A percentile compares a stretch with the other conserved stretches of the same genome.
Conservation (phyloP, 1,139 yeast genomes). For the Diutina mesorugosa region DNA sequence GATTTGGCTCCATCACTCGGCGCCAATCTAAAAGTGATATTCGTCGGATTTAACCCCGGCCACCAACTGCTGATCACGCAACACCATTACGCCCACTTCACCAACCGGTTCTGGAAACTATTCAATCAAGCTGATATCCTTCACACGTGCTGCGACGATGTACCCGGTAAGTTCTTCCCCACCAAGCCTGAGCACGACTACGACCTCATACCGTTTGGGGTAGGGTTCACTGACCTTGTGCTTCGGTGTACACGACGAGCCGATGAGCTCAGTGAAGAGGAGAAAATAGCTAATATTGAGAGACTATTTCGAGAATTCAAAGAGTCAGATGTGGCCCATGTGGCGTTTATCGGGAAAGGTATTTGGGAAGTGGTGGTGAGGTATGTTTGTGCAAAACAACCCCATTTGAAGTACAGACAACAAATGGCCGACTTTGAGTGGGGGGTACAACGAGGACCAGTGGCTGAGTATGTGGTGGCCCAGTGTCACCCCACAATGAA, state of each 20-base stretch:
- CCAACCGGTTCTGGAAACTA: constrained; percentile 61
- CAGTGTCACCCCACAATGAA: not conserved
- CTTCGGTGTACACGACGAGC: constrained; percentile 52
- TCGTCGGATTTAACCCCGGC: constrained; percentile 72
- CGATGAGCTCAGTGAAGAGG: constrained; percentile 36
- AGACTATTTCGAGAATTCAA: constrained; percentile 34
- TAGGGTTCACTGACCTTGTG: constrained; percentile 68
- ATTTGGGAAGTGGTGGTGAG: constrained; percentile 55
- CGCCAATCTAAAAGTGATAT: constrained; percentile 28
- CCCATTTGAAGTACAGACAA: not conserved
- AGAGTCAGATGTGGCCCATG: constrained; percentile 20
- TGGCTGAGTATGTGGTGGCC: constrained; percentile 8
- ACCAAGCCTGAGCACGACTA: constrained; percentile 26
- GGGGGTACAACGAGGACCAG: constrained; percentile 31
- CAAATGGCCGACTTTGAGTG: constrained; percentile 22
- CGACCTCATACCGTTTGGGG: constrained; percentile 26
- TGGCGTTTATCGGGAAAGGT: constrained; percentile 64
- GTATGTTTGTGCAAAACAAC: constrained; percentile 10
- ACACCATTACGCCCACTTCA: constrained; percentile 64
- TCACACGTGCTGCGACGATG: constrained; percentile 8
- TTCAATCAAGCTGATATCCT: constrained; percentile 42
- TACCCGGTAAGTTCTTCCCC: not conserved
- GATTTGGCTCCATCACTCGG: constrained; percentile 26
- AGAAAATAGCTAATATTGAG: constrained; percentile 46
- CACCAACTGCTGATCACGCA: constrained; percentile 47